Evolutionary conservation across 805 yeast genomes (phyloP).

Genomic region (Ogataea kodamae): DNA sequence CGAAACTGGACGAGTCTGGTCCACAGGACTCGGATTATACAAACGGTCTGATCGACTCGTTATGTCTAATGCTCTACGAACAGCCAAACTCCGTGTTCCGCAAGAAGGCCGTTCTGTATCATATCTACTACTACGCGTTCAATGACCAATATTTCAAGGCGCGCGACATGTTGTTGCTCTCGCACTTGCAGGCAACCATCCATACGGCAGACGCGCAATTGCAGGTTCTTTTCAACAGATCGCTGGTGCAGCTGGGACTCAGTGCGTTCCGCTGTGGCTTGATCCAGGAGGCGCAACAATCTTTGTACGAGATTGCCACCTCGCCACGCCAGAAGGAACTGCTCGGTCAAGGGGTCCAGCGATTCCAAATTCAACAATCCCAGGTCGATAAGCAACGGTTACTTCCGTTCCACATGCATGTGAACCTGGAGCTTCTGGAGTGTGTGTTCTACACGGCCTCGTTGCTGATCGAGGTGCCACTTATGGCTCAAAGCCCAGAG

Average conservation of each 20-base stretch:
- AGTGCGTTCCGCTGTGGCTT: slow-evolving; percentile 91
- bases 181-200: slow-evolving; percentile 80
- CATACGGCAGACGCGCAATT: slow-evolving; percentile 79
- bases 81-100: slow-evolving; percentile 68
- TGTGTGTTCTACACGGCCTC: slow-evolving; percentile 90
- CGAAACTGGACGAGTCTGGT: slow-evolving; percentile 32
- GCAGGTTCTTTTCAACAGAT: slow-evolving; percentile 92
- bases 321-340: slow-evolving; percentile 86
- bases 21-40: slow-evolving; percentile 36
- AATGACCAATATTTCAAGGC: slow-evolving; percentile 81
- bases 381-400: slow-evolving; percentile 71
- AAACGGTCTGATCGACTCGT: slow-evolving; percentile 56
- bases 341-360: slow-evolving; percentile 83
- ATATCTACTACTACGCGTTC: slow-evolving; percentile 88
- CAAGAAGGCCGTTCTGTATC: slow-evolving; percentile 78
- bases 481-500: slow-evolving; percentile 70
- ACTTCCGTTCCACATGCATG: slow-evolving; percentile 97
- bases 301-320: slow-evolving; percentile 81
- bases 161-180: slow-evolving; percentile 80
- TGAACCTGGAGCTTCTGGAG: slow-evolving; percentile 90
- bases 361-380: slow-evolving; percentile 48
- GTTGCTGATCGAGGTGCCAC: slow-evolving; percentile 87
- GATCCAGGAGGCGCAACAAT: slow-evolving; percentile 81
- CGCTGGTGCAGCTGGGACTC: slow-evolving; percentile 91
- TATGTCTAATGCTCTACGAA: slow-evolving; percentile 62